A percentile compares a stretch with the other conserved stretches of the same genome.
These are phyloP conservation scores for Plantago major DNA, from an alignment of 257 asterid species.

Conservation along the genomic window DNA sequence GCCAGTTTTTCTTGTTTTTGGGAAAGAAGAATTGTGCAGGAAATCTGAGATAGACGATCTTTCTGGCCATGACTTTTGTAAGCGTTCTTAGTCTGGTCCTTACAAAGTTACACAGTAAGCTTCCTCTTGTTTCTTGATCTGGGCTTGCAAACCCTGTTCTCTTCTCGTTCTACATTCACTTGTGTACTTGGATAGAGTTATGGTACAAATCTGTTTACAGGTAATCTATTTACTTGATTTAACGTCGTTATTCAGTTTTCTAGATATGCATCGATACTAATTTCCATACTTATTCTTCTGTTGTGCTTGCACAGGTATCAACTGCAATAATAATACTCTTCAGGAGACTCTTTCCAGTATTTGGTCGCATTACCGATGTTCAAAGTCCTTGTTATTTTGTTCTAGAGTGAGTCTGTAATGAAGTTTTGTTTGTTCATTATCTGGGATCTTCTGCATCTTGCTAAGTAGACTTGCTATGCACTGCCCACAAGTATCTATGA, in stretches of 20 bases:
- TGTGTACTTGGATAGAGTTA: conserved; percentile 34
- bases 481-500: no score
- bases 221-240: conserved; percentile 14
- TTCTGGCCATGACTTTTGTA: conserved; percentile 18
- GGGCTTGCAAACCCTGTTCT: neutral
- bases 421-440: neutral
- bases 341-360: neutral
- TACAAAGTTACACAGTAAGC: neutral
- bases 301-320: neutral
- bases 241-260: neutral
- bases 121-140: neutral
- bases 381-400: neutral
- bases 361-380: neutral
- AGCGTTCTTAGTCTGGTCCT: neutral
- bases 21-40: conserved; percentile 48
- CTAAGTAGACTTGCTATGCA: no score
- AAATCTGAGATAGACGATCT: conserved; percentile 28
- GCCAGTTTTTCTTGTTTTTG: conserved; percentile 55
- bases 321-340: neutral
- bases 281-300: neutral
- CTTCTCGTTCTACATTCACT: conserved; percentile 17
- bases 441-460: no score
- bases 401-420: neutral
- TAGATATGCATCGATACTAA: neutral
- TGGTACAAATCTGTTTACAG: conserved; percentile 34